Conservation (phyloP, 169 alveolate species). For the Plasmodium vivax region DNA sequence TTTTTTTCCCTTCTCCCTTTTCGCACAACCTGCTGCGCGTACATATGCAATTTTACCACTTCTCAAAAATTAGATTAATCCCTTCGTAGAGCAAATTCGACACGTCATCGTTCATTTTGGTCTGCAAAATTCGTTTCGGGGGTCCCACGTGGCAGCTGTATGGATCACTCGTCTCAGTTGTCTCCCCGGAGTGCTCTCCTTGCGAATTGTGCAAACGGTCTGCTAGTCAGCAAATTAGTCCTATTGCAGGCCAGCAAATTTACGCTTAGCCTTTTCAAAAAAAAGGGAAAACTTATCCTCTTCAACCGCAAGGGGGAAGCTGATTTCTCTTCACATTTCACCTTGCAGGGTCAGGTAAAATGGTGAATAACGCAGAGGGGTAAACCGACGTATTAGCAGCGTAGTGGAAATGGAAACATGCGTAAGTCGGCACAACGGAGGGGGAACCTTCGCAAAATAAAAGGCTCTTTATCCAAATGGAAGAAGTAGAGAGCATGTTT, state of each 20-base stretch:
- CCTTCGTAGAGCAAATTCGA: slow-evolving; percentile 41
- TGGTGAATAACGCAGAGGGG: not conserved
- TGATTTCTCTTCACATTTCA: not conserved
- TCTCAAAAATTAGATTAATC: slow-evolving; percentile 53
- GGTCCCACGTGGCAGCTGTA: not conserved
- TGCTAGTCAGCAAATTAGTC: not conserved
- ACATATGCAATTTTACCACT: slow-evolving; percentile 24
- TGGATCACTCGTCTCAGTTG: not conserved
- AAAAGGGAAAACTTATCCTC: not conserved
- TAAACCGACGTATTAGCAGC: not conserved
- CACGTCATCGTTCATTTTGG: slow-evolving; percentile 30
- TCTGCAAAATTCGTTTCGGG: not conserved
- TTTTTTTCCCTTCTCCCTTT: not conserved
- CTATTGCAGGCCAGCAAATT: not conserved
- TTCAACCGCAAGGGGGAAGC: not conserved
- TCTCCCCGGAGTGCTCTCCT: not conserved
- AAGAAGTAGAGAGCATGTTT: not conserved
- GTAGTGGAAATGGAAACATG: not conserved
- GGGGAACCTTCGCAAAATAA: not conserved
- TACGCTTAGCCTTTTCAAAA: not conserved
- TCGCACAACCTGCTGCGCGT: not conserved
- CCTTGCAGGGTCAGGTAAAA: not conserved
- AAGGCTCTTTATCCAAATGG: not conserved
- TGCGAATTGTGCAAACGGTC: not conserved
- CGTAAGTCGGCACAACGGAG: not conserved